A percentile compares a stretch with the other conserved stretches of the same genome.
phyloP scores from a whole-genome alignment of 2,329 filamentous ascomycete species.

The Aspergillus ibericus region DNA sequence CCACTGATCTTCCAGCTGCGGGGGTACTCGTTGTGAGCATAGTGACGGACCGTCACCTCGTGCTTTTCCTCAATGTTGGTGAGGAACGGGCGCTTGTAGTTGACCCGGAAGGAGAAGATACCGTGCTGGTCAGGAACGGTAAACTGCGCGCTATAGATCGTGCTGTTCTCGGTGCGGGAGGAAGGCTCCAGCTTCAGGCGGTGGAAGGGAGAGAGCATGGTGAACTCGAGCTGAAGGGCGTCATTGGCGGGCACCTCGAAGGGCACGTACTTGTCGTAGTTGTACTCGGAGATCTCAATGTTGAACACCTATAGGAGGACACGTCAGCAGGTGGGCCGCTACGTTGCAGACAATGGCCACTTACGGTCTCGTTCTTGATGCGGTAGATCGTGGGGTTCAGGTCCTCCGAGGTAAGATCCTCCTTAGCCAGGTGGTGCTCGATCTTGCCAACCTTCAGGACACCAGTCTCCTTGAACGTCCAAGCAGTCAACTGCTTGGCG shows the following conservation, averaged over 20 bases:
- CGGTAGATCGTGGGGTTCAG: conserved; percentile 85
- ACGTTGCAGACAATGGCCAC: conserved; percentile 42
- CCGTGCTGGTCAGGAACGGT: conserved; percentile 93
- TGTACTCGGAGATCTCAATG: conserved; percentile 87
- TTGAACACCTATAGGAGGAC: conserved; percentile 65
- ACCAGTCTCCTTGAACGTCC: conserved; percentile 93
- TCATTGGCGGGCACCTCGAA: conserved; percentile 71
- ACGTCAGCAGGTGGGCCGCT: neutral
- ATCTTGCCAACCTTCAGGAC: conserved; percentile 82
- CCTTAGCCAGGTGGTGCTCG: conserved; percentile 66
- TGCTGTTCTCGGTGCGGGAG: conserved; percentile 62
- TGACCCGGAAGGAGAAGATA: conserved; percentile 97
- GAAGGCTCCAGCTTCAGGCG: conserved; percentile 69
- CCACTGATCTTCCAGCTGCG: conserved; percentile 85
- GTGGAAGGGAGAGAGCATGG: conserved; percentile 97
- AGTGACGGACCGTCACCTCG: conserved; percentile 91
- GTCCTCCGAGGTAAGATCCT: conserved; percentile 49
- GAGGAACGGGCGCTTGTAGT: conserved; percentile 94
- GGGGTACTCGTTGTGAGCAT: conserved; percentile 95
- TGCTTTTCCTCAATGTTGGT: conserved; percentile 90
- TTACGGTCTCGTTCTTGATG: conserved; percentile 93
- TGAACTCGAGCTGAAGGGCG: conserved; percentile 89
- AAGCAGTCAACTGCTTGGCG: conserved; percentile 79
- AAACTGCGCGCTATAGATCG: conserved; percentile 74
- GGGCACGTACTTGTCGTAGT: conserved; percentile 70